Conservation (phyloP, 1,284 basidiomycete genomes). For the Mycena sp. region DNA sequence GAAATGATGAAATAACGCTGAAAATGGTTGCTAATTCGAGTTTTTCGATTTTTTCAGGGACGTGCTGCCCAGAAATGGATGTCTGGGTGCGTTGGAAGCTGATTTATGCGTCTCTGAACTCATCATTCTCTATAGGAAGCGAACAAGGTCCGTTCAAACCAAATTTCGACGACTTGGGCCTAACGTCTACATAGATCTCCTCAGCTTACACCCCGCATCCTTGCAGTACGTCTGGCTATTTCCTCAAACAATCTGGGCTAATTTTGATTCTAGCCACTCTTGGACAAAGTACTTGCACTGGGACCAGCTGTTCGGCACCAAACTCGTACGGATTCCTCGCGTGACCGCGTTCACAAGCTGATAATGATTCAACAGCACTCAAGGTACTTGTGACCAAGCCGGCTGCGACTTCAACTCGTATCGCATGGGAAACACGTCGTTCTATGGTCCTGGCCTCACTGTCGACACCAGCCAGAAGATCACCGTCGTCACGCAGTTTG, state of each 20-base stretch:
- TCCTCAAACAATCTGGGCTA: constrained; percentile 30
- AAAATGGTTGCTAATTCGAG: not conserved
- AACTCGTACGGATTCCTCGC: constrained; percentile 45
- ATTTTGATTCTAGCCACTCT: constrained; percentile 1
- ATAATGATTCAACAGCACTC: constrained; percentile 47
- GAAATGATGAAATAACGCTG: constrained; percentile 42
- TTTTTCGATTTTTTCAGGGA: not conserved
- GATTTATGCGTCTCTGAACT: constrained; percentile 39
- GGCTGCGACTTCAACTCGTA: constrained; percentile 68
- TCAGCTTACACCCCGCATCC: constrained; percentile 8
- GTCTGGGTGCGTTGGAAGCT: not conserved
- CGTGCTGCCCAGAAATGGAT: constrained; percentile 19
- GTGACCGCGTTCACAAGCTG: constrained; percentile 44
- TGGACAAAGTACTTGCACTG: constrained; percentile 11
- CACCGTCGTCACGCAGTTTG: constrained; percentile 43
- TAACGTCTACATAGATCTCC: constrained; percentile 39
- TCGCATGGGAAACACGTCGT: constrained; percentile 57
- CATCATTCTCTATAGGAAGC: not conserved
- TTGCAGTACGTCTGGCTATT: constrained; percentile 13
- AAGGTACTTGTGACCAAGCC: constrained; percentile 58
- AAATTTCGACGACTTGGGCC: constrained; percentile 58
- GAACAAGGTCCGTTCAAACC: constrained; percentile 56
- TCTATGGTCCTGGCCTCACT: constrained; percentile 56
- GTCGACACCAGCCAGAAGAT: constrained; percentile 21
- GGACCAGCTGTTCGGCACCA: constrained; percentile 24